Conservation (phyloP, 2,329 filamentous ascomycete genomes). For the Chaetomium sp. region DNA sequence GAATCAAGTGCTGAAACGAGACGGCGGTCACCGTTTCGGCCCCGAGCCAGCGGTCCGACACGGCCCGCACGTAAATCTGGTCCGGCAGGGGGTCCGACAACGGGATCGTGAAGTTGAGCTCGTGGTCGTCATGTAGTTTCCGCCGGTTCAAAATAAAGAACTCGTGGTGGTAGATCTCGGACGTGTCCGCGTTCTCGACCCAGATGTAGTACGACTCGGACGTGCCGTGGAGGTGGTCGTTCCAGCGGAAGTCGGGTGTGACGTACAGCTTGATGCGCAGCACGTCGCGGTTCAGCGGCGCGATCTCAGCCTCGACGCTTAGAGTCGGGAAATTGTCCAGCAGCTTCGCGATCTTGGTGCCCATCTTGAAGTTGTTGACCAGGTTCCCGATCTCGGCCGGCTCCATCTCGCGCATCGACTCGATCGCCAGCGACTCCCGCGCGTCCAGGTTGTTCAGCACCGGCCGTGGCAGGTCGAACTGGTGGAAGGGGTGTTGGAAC, state of each 20-base stretch:
- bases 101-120: conserved; percentile 96
- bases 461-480: conserved; percentile 83
- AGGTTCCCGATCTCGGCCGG: conserved; percentile 80
- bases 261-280: conserved; percentile 83
- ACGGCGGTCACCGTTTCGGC: conserved; percentile 93
- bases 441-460: conserved; percentile 78
- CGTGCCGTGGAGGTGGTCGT: conserved; percentile 84
- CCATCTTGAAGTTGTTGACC: conserved; percentile 86
- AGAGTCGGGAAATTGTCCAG: conserved; percentile 90
- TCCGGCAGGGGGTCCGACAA: conserved; percentile 86
- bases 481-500: conserved; percentile 87
- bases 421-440: conserved; percentile 71
- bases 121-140: conserved; percentile 93
- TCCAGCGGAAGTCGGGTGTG: conserved; percentile 89
- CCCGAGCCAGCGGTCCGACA: conserved; percentile 94
- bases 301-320: conserved; percentile 86
- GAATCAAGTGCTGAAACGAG: conserved; percentile 95
- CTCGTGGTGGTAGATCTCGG: conserved; percentile 96
- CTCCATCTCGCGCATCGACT: conserved; percentile 88
- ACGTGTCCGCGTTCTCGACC: conserved; percentile 97
- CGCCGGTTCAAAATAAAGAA: conserved; percentile 87
- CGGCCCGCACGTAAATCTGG: conserved; percentile 90
- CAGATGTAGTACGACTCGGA: conserved; percentile 98
- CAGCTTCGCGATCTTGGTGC: conserved; percentile 71
- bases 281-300: conserved; percentile 89